These are phyloP conservation scores for Gentiana macrophylla DNA, from an alignment of 257 asterid genomes.

Conservation along the genomic window DNA sequence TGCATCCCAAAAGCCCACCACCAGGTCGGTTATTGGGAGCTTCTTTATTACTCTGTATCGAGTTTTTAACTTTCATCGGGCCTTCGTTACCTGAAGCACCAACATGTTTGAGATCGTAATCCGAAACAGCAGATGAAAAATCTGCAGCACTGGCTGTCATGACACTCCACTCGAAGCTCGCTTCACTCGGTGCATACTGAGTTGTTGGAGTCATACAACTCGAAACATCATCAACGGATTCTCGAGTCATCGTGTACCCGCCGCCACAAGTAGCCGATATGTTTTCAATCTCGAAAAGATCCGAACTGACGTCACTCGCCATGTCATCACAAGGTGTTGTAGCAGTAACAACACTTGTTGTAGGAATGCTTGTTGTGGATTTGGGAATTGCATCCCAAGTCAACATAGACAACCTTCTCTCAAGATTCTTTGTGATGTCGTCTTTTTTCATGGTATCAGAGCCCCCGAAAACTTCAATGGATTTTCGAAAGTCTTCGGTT, in stretches of 20 bases:
- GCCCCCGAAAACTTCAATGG: slow-evolving; percentile 61
- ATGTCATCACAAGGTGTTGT: slow-evolving; percentile 36
- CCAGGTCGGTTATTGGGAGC: slow-evolving; percentile 12
- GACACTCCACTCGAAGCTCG: slow-evolving; percentile 77
- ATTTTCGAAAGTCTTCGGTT: slow-evolving; percentile 27
- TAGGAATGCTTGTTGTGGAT: slow-evolving; percentile 15
- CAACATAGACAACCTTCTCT: slow-evolving; percentile 63
- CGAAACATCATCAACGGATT: slow-evolving; percentile 16
- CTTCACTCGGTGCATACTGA: slow-evolving; percentile 65
- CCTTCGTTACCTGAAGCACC: slow-evolving; percentile 17
- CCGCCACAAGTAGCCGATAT: slow-evolving; percentile 29
- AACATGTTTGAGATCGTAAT: slow-evolving; percentile 28
- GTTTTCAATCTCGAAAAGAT: slow-evolving; percentile 72
- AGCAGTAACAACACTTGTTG: slow-evolving; percentile 20
- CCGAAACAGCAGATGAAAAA: slow-evolving; percentile 36
- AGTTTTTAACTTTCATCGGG: slow-evolving; percentile 4
- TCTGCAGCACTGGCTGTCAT: slow-evolving; percentile 72
- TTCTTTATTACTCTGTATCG: slow-evolving; percentile 9
- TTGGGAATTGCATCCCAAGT: slow-evolving; percentile 87
- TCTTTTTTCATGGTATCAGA: slow-evolving; percentile 26
- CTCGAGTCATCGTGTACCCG: slow-evolving; percentile 7
- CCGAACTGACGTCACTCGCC: slow-evolving; percentile 81
- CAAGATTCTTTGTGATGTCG: slow-evolving; percentile 34
- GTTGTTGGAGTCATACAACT: slow-evolving; percentile 46
- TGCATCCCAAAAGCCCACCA: slow-evolving; percentile 57